These are phyloP conservation scores for Areca catechu DNA, from an alignment of 176 grass and related monocot genomes.

Conservation along the genomic window DNA sequence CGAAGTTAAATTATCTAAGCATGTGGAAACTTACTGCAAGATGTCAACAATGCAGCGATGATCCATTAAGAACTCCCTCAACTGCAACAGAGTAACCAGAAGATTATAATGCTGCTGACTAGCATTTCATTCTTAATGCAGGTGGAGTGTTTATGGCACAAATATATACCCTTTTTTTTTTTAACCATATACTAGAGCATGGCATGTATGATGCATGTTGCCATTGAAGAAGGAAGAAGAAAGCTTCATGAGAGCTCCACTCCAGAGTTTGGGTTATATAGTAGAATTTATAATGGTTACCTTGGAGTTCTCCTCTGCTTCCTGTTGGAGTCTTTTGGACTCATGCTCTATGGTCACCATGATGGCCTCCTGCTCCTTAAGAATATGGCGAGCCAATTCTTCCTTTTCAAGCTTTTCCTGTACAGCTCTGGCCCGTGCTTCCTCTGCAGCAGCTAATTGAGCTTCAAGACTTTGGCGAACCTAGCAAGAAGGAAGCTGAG, in stretches of 20 bases:
- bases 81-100: conserved; percentile 25
- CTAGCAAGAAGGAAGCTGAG: conserved; percentile 7
- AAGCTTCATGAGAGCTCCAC: no score
- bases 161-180: no score
- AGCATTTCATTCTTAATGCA: neutral
- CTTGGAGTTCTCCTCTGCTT: conserved; percentile 43
- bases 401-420: conserved; percentile 33
- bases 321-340: conserved; percentile 34
- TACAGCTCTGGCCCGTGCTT: conserved; percentile 31
- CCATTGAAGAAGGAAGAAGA: no score
- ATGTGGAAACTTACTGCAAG: conserved; percentile 42
- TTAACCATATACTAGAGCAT: no score
- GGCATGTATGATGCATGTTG: no score
- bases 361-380: conserved; percentile 29
- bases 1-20: no score
- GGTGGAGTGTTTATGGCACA: no score
- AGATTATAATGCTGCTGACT: neutral
- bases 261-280: no score
- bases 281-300: conserved; percentile 24
- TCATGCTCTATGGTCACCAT: conserved; percentile 36
- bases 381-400: conserved; percentile 12
- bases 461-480: conserved; percentile 36
- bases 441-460: conserved; percentile 24
- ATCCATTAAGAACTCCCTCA: conserved; percentile 46
- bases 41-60: conserved; percentile 34